Conservation (phyloP, 1,139 yeast genomes). For the Taphrina deformans region DNA sequence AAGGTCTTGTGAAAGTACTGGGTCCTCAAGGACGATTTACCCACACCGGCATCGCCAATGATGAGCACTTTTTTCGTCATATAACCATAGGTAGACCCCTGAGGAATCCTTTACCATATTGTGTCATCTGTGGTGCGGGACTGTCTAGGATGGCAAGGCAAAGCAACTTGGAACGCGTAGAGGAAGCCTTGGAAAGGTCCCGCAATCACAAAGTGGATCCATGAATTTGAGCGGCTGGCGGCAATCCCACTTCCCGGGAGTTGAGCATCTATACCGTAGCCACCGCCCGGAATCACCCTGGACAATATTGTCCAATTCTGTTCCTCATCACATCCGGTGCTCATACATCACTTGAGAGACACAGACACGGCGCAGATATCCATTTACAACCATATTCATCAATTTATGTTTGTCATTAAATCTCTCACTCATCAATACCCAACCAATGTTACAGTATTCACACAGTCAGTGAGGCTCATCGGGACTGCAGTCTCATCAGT, state of each 20-base stretch:
- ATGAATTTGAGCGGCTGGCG: background rate
- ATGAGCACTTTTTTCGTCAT: conserved; percentile 15
- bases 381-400: background rate
- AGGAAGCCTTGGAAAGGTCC: background rate
- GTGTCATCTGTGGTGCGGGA: too few relatives aligned
- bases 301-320: too few relatives aligned
- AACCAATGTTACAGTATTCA: conserved; percentile 6
- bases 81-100: too few relatives aligned
- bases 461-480: background rate
- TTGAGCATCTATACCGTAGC: too few relatives aligned
- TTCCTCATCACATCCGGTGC: too few relatives aligned
- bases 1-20: conserved; percentile 26
- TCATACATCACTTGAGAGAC: too few relatives aligned
- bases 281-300: too few relatives aligned
- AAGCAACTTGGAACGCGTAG: too few relatives aligned
- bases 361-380: too few relatives aligned
- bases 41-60: conserved; percentile 30
- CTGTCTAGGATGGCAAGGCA: too few relatives aligned
- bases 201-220: background rate
- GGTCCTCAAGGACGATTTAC: conserved; percentile 24
- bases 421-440: background rate
- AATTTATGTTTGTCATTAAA: background rate
- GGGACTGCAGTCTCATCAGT: background rate
- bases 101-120: too few relatives aligned
- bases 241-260: background rate